A percentile compares a stretch with the other conserved stretches of the same genome.
Evolutionary conservation across 2,329 filamentous ascomycete genomes (phyloP).

Genomic region (Pseudogymnoascus sp.): DNA sequence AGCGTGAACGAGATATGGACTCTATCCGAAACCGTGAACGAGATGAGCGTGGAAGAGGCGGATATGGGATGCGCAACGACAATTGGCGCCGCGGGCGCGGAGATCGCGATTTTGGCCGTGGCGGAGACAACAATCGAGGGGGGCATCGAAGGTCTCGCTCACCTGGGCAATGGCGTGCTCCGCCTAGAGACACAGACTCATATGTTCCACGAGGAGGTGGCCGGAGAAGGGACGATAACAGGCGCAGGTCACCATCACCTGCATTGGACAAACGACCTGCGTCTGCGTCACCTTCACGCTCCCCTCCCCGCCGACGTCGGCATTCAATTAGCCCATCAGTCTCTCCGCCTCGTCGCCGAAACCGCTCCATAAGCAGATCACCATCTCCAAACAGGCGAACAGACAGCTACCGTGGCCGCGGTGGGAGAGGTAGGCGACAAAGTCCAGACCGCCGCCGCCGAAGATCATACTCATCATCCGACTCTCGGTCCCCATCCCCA

Average conservation of each 20-base stretch:
- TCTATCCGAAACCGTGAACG: slow-evolving; percentile 59
- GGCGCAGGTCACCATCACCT: slow-evolving; percentile 22
- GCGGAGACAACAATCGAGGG: slow-evolving; percentile 32
- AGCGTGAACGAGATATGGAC: slow-evolving; percentile 63
- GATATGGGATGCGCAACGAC: slow-evolving; percentile 40
- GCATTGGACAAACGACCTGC: slow-evolving; percentile 11
- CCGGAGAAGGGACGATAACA: slow-evolving; percentile 23
- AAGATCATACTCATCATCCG: slow-evolving; percentile 21
- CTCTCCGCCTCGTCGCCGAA: slow-evolving; percentile 25
- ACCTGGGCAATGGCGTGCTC: slow-evolving; percentile 31
- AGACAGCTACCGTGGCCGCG: slow-evolving; percentile 22
- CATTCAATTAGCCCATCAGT: slow-evolving; percentile 25
- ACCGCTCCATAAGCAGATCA: slow-evolving; percentile 18
- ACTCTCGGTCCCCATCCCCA: slow-evolving; percentile 18
- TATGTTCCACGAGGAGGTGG: slow-evolving; percentile 28
- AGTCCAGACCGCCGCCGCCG: slow-evolving; percentile 26
- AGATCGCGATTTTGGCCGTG: slow-evolving; percentile 40
- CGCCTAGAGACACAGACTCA: slow-evolving; percentile 25
- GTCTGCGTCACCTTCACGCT: slow-evolving; percentile 26
- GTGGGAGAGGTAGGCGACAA: slow-evolving; percentile 23
- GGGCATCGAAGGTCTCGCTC: slow-evolving; percentile 36
- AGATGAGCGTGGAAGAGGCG: slow-evolving; percentile 43
- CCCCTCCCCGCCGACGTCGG: slow-evolving; percentile 21
- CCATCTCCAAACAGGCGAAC: slow-evolving; percentile 24
- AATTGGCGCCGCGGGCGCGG: slow-evolving; percentile 39